phyloP scores from a whole-genome alignment of 1,139 yeast species.

The Meyerozyma guilliermondii region DNA sequence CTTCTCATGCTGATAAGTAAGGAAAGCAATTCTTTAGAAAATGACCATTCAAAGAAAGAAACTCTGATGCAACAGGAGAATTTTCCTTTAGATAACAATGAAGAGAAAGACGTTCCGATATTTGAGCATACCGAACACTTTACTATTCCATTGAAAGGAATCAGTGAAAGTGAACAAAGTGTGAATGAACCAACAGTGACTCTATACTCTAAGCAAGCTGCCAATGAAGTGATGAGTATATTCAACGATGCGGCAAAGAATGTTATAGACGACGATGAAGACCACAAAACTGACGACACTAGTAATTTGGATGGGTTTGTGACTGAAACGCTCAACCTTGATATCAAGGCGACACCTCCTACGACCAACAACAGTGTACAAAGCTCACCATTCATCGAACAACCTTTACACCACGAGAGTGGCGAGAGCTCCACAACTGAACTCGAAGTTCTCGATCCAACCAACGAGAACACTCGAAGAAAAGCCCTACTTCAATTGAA shows the following conservation, averaged over 20 bases:
- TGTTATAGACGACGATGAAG: constrained; percentile 23
- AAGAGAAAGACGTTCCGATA: not conserved
- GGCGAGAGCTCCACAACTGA: not conserved
- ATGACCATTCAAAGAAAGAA: too few species aligned
- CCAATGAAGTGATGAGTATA: constrained; percentile 70
- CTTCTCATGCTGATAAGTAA: constrained; percentile 22
- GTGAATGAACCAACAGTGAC: constrained; percentile 61
- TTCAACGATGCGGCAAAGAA: constrained; percentile 60
- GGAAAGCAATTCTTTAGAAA: not conserved
- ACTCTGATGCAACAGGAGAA: not conserved
- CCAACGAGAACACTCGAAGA: constrained; percentile 19
- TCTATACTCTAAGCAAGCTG: constrained; percentile 68
- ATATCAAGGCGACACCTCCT: constrained; percentile 24
- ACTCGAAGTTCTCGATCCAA: constrained; percentile 24
- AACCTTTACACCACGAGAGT: constrained; percentile 17
- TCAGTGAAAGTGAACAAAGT: constrained; percentile 3
- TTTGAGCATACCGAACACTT: not conserved
- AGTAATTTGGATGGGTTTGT: constrained; percentile 47
- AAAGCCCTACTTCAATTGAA: constrained; percentile 19
- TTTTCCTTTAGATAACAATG: not conserved
- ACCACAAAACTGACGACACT: constrained; percentile 24
- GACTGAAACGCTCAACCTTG: constrained; percentile 41
- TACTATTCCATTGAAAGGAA: constrained; percentile 1
- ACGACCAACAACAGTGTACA: constrained; percentile 21
- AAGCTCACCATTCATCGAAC: constrained; percentile 48